Evolutionary conservation across 2,329 filamentous ascomycete species (phyloP), one percentile per base, ranked within the genome.

Genomic region (Alternaria tenuissima): DNA sequence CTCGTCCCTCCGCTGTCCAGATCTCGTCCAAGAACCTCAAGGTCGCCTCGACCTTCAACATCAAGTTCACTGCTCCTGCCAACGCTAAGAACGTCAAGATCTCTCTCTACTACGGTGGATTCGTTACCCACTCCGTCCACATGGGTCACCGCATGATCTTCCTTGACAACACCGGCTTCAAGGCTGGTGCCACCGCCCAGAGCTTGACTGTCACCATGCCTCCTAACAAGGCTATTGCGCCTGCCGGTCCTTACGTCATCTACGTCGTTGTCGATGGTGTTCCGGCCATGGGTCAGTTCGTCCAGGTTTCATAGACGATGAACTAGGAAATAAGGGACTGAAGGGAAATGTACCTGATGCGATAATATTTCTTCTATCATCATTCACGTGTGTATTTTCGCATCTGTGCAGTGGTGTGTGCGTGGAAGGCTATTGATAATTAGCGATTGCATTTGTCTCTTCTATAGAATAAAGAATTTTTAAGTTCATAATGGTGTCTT

Each of bases 101-200:
- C 18, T 77, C 79, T 3, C 79, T 88, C 20, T 87, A 88, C 73
- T 82, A 87, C 66, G 85, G 85, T 43, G 87, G 87, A 6, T 88
- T 86, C 65, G 84, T 88, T 42, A 88, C 87, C 36, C 87, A 89
- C 73, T 83, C 81, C 2, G 69, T 88, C 20, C 86, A 88, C 70
- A 88, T 88, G 87, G 85, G 85, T 43, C 85, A 87, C 64, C 82
- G 86, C 11, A 85, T 88, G 82, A 58, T 84, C 41, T 82, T 83
- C 66, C 77, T 88, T 41, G 85, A 88, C 63, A 77, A 71, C 44
- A 76, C 75, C 20, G 84, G 82, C 39, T 87, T 83, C 73, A 68
- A 68, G n/a, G 69, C 79, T 1, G 81, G 80, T 11, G 64, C 68
- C 41, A 78, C 74, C 22, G 59, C 63, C 24, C 82, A 86, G 64